These are phyloP conservation scores for Cordyceps fumosorosea DNA, from an alignment of 2,329 filamentous ascomycete species.

Conservation along the genomic window DNA sequence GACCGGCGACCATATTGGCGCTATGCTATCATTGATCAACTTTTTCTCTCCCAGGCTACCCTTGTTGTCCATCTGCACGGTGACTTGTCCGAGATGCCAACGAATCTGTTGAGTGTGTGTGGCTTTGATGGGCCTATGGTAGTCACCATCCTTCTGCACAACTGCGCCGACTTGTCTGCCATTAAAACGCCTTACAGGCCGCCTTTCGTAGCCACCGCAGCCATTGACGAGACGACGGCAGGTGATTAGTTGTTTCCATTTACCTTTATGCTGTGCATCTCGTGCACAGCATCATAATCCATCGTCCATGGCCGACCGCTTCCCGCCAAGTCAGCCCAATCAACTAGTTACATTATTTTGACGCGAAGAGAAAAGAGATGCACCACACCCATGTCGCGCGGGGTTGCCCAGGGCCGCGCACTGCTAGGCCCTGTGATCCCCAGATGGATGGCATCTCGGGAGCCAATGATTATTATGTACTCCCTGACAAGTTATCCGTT, in stretches of 20 bases:
- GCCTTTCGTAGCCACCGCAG: background rate
- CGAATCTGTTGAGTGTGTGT: background rate
- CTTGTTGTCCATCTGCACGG: background rate
- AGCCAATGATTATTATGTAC: background rate
- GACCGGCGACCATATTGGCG: background rate
- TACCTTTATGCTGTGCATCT: background rate
- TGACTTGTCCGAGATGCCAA: conserved; percentile 2
- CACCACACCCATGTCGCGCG: background rate
- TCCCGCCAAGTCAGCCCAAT: too few species aligned
- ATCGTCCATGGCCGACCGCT: too few species aligned
- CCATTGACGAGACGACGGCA: background rate
- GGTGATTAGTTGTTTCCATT: background rate
- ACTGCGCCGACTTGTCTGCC: background rate
- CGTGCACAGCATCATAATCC: background rate
- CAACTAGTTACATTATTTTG: background rate
- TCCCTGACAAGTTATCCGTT: background rate
- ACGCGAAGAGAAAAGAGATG: background rate
- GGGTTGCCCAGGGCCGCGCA: background rate
- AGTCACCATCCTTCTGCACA: background rate
- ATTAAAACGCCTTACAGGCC: conserved; percentile 3
- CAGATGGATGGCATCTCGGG: background rate
- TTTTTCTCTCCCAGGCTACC: background rate
- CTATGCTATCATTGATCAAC: background rate
- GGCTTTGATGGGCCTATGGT: background rate
- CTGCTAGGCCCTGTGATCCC: background rate